Base-by-base conservation (phyloP, 2,329 filamentous ascomycete genomes). In the Raffaelea arxii region DNA sequence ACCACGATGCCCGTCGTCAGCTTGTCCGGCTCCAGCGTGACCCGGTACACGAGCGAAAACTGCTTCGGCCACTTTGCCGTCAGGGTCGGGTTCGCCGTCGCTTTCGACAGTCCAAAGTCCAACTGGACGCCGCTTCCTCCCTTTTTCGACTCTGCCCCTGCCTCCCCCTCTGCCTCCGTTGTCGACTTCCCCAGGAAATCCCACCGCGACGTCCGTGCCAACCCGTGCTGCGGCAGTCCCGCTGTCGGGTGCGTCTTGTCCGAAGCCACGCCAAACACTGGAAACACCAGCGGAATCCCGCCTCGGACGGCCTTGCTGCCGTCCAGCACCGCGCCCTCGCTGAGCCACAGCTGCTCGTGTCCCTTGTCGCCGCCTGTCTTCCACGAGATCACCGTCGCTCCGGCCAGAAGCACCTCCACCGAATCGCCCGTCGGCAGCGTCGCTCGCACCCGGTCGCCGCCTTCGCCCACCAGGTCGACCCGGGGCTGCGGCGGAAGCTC, bases 301-400 rank as follows among this genome's bases (percentile, higher is more conserved):
- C 92, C 92, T 53, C 92, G 77, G 44, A 97, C 90, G 22, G 91
- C 77, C 71, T 94, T 95, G 55, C 75, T 82, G 44, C 92, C 91
- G 61, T 97, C 90, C 47, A 95, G 71, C 58, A 78, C 79, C 39
- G 90, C 85, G 48, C 75, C 80, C 51, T 89, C 79, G 66, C 86
- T 92, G 55, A 96, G 60, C 76, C 88, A 96, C 46, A 96, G 74
- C 67, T 89, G 89, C 70, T 96, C 90, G 12, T 38, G 44, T 41
- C 85, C 85, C 48, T 77, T 72, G 49, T 80, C 77, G 60, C 85
- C 83, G n/a, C n/a, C n/a, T n/a, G n/a, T n/a, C 72, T 92, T 94
- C 92, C 92, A 98, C 65, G 85, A 92, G 49, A 86, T 81, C 41
- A 98, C 84, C 1, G 90, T 97, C 11, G 92, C 92, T 49, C 92